Percentiles rank a stretch among this genome's conserved stretches.
These are phyloP conservation scores for carrot (Daucus carota) DNA, from an alignment of 129 eudicot species.

Conservation along the genomic window DH1_v3.0 NC_030387.2:36658501-36659000, in stretches of 20 bases:
- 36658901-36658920: neutral
- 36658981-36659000: conserved; percentile 12
- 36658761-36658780: neutral
- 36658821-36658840: neutral
- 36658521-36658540: no score
- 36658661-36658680: neutral
- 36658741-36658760: no score
- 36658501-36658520: no score
- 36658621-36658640: neutral
- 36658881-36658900: no score
- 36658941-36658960: neutral
- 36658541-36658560: no score
- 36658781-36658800: neutral
- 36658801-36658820: neutral
- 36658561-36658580: neutral
- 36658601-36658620: neutral
- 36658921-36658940: neutral
- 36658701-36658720: conserved; percentile 4
- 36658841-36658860: neutral
- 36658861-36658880: no score
- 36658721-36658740: neutral
- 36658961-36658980: neutral
- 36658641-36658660: neutral
- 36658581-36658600: neutral
- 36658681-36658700: neutral